A percentile compares a stretch with the other conserved stretches of the same genome.
Evolutionary conservation across 768 basidiomycete genomes (phyloP).

Genomic region (Agaricus blazei): DNA sequence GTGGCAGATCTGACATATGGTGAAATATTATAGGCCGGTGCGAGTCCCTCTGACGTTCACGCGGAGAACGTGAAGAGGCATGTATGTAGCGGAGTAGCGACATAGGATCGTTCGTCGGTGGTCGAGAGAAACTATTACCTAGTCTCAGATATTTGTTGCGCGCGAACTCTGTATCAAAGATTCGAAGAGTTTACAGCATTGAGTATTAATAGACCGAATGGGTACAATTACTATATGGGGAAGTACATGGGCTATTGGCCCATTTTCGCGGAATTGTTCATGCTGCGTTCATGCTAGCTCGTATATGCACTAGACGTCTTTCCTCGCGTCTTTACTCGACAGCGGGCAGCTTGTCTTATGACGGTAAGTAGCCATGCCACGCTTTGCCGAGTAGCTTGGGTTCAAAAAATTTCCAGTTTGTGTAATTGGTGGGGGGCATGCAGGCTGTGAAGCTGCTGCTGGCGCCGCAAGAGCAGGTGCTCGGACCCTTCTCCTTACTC

Average conservation of each 20-base stretch:
- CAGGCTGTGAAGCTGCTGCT: constrained; percentile 88
- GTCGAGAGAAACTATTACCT: too few species aligned
- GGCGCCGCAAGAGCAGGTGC: constrained; percentile 83
- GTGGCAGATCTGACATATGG: too few species aligned
- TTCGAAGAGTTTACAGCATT: too few species aligned
- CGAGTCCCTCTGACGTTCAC: constrained; percentile 1
- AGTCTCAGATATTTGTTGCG: too few species aligned
- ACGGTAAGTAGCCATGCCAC: constrained; percentile 4
- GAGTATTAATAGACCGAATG: too few species aligned
- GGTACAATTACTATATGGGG: too few species aligned
- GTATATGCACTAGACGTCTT: not conserved
- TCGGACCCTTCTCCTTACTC: constrained; percentile 75
- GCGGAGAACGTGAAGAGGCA: not conserved
- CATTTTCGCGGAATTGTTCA: too few species aligned
- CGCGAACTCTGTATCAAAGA: too few species aligned
- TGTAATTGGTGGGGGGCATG: constrained; percentile 89
- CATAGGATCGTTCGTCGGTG: too few species aligned
- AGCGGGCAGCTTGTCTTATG: constrained; percentile 1
- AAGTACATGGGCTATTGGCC: too few species aligned
- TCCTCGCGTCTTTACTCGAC: constrained; percentile 6
- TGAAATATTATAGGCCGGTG: not conserved
- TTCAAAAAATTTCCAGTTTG: constrained; percentile 47
- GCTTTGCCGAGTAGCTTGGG: not conserved
- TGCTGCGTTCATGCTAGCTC: not conserved
- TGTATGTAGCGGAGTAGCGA: too few species aligned